Evolutionary conservation across 1,139 yeast species (phyloP).

Genomic region (Nematodospora anomalae): DNA sequence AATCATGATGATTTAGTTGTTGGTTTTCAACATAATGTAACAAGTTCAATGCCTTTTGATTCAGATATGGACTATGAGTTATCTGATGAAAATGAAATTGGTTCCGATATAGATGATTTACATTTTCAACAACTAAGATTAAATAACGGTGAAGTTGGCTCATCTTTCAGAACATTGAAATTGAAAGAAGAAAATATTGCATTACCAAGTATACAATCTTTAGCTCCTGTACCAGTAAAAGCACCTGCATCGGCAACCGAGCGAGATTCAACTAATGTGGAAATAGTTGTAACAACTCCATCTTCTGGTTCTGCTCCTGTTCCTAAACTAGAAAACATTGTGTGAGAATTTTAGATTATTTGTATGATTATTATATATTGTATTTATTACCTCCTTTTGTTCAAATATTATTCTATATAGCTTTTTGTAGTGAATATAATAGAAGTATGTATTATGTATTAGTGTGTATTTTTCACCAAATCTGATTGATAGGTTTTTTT

Average conservation of each 20-base stretch:
- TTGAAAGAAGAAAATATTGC: neutral
- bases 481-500: neutral
- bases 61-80: conserved; percentile 32
- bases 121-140: conserved; percentile 13
- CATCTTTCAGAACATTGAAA: conserved; percentile 9
- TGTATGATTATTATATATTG: conserved; percentile 2
- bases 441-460: neutral
- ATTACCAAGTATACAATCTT: neutral
- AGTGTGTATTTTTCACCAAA: neutral
- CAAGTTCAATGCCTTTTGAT: conserved; percentile 25
- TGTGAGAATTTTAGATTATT: neutral
- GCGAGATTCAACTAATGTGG: conserved; percentile 16
- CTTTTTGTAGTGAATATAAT: neutral
- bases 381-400: conserved; percentile 1
- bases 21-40: conserved; percentile 29
- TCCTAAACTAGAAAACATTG: conserved; percentile 11
- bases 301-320: conserved; percentile 20
- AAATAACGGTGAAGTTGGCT: conserved; percentile 6
- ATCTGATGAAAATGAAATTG: conserved; percentile 27
- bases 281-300: conserved; percentile 28
- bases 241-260: neutral
- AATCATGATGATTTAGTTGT: conserved; percentile 21
- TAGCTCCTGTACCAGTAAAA: neutral
- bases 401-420: neutral
- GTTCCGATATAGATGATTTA: conserved; percentile 15